These are phyloP conservation scores for Veloporphyrellus conicus DNA, from an alignment of 1,284 basidiomycete genomes.

Conservation along the genomic window DNA sequence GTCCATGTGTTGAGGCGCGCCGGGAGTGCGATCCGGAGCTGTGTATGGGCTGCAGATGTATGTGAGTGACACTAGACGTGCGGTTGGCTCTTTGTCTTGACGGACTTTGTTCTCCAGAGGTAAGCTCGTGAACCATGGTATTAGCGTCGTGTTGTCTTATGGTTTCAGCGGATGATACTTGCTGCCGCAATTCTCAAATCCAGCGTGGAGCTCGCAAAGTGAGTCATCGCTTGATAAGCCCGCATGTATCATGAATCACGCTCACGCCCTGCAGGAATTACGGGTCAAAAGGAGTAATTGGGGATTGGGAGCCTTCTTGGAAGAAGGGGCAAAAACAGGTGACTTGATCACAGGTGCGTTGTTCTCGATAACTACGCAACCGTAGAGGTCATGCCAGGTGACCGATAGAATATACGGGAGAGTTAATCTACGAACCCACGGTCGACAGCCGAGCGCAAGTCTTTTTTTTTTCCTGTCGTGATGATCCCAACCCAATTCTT, in stretches of 20 bases:
- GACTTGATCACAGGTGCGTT: conserved; percentile 40
- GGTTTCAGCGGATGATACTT: conserved; percentile 19
- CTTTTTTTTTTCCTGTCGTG: not conserved
- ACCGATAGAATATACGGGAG: conserved; percentile 43
- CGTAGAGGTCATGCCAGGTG: conserved; percentile 1
- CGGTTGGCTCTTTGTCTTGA: not conserved
- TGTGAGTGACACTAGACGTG: conserved; percentile 15
- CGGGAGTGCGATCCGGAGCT: conserved; percentile 45
- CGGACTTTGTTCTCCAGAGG: conserved; percentile 17
- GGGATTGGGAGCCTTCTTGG: conserved; percentile 46
- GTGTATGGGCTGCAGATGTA: conserved; percentile 26
- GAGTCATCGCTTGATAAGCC: not conserved
- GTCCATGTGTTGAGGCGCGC: conserved; percentile 33
- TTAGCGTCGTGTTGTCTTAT: not conserved
- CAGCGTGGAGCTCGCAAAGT: conserved; percentile 27
- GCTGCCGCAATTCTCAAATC: conserved; percentile 32
- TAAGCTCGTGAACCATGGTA: conserved; percentile 14
- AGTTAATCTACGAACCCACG: conserved; percentile 35
- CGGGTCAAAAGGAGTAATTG: conserved; percentile 35
- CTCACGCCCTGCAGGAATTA: conserved; percentile 26
- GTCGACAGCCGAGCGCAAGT: conserved; percentile 43
- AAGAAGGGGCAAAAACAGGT: conserved; percentile 25
- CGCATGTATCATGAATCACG: not conserved
- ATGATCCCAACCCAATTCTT: not conserved
- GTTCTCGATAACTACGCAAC: not conserved